Evolutionary conservation across 1,139 yeast genomes (phyloP).

Genomic region (Candida mesenterica): DNA sequence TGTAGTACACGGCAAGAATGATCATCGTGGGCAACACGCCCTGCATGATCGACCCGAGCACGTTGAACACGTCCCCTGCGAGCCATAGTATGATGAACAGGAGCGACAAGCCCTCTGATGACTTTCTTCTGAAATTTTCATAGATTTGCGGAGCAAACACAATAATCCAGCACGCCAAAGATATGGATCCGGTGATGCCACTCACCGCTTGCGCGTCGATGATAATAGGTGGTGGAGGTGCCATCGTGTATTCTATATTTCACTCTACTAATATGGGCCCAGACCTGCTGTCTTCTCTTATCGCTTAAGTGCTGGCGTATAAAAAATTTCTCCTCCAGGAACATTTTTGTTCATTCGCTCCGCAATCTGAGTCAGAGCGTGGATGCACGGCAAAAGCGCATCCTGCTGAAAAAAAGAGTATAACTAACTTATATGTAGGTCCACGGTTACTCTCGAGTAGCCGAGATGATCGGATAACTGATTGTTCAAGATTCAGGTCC

Average conservation of each 20-base stretch:
- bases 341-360: constrained; percentile 1
- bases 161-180: constrained; percentile 96
- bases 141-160: constrained; percentile 97
- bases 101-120: constrained; percentile 83
- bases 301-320: not conserved
- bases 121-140: constrained; percentile 80
- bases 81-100: constrained; percentile 83
- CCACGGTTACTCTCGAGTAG: too few species aligned
- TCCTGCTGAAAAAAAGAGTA: not conserved
- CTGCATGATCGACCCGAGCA: constrained; percentile 83
- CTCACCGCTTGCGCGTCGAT: constrained; percentile 77
- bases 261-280: not conserved
- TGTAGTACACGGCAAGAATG: constrained; percentile 84
- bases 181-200: constrained; percentile 88
- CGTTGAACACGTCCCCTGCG: constrained; percentile 88
- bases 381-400: not conserved
- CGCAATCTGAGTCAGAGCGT: constrained; percentile 7
- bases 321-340: not conserved
- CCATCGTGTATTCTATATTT: constrained; percentile 33
- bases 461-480: too few species aligned
- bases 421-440: too few species aligned
- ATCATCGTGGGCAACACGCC: constrained; percentile 92
- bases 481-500: too few species aligned
- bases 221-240: constrained; percentile 65
- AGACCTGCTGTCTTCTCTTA: too few species aligned